phyloP scores from a whole-genome alignment of 2,329 filamentous ascomycete genomes.

The Ophiosphaerella korrae region DNA sequence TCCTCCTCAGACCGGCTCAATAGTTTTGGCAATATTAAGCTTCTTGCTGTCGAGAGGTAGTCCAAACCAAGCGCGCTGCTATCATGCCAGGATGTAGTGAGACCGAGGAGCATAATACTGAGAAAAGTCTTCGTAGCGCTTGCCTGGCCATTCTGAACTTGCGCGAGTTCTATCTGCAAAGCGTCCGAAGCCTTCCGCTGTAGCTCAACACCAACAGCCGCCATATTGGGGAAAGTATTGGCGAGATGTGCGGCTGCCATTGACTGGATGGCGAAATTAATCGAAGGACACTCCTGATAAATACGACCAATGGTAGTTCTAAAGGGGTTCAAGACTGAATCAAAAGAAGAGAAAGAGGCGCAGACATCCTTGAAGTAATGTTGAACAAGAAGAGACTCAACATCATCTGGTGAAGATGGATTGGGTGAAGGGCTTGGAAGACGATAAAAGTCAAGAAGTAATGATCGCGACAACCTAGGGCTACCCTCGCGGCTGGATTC shows the following conservation, averaged over 20 bases:
- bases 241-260: slow-evolving; percentile 67
- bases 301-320: slow-evolving; percentile 62
- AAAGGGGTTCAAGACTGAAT: slow-evolving; percentile 66
- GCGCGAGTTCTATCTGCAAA: slow-evolving; percentile 55
- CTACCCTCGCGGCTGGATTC: slow-evolving; percentile 29
- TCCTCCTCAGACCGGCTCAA: slow-evolving; percentile 39
- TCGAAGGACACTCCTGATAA: slow-evolving; percentile 63
- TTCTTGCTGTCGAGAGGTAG: slow-evolving; percentile 56
- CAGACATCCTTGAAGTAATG: slow-evolving; percentile 69
- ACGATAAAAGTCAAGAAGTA: slow-evolving; percentile 48
- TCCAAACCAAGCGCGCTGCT: slow-evolving; percentile 60
- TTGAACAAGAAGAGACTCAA: slow-evolving; percentile 63
- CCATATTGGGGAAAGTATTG: slow-evolving; percentile 62
- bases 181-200: slow-evolving; percentile 59
- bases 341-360: slow-evolving; percentile 67
- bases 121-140: slow-evolving; percentile 59
- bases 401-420: slow-evolving; percentile 48
- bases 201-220: slow-evolving; percentile 56
- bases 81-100: slow-evolving; percentile 66
- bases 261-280: slow-evolving; percentile 66
- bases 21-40: slow-evolving; percentile 52
- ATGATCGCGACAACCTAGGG: slow-evolving; percentile 43
- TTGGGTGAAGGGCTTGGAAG: slow-evolving; percentile 42
- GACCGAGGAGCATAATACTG: slow-evolving; percentile 63
- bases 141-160: slow-evolving; percentile 49